Conservation (phyloP, 805 yeast species). For the Brettanomyces anomalus region DNA sequence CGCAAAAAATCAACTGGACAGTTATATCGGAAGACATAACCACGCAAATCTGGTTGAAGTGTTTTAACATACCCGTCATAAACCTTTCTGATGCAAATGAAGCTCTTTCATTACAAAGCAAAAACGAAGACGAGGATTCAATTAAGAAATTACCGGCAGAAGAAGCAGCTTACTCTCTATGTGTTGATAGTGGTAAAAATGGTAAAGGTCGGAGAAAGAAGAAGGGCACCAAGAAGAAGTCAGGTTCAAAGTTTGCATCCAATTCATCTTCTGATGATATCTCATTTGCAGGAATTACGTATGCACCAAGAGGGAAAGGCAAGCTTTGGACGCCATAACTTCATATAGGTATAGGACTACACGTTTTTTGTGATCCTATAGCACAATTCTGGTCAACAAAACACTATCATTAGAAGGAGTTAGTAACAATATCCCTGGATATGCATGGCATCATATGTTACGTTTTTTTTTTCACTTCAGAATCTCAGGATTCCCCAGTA, state of each 20-base stretch:
- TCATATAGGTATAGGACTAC: no score
- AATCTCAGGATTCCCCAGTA: no score
- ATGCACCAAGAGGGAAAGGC: constrained; percentile 56
- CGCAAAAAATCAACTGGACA: constrained; percentile 35
- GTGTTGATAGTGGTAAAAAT: no score
- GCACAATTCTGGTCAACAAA: no score
- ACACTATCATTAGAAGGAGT: no score
- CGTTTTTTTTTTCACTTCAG: no score
- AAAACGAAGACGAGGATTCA: background rate
- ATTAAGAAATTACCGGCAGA: background rate
- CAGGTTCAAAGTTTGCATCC: background rate
- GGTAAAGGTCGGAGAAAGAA: no score
- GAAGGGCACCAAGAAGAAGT: background rate
- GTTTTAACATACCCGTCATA: constrained; percentile 46
- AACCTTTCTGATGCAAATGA: constrained; percentile 41
- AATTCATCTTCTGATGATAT: background rate
- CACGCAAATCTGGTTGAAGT: constrained; percentile 42
- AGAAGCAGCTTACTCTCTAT: no score
- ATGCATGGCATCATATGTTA: no score
- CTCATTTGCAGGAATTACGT: constrained; percentile 24
- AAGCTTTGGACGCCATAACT: constrained; percentile 46
- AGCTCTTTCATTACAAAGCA: background rate
- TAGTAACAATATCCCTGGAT: no score
- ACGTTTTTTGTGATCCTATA: no score
- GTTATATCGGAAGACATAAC: constrained; percentile 54